Evolutionary conservation across 2,329 filamentous ascomycete species (phyloP).

Genomic region (Botrytis pseudocinerea): DNA sequence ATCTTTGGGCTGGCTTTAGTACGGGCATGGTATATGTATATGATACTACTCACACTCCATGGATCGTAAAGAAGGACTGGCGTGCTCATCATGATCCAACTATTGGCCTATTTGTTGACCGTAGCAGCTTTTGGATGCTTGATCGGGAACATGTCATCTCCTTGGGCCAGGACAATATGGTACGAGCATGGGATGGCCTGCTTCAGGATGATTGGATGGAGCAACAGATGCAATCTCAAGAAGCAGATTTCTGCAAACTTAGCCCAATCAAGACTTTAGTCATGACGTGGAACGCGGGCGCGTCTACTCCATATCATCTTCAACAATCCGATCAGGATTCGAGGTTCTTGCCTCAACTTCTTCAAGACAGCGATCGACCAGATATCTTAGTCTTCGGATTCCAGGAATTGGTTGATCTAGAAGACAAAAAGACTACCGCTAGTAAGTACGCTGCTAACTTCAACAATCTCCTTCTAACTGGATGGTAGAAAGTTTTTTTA

Average conservation of each 20-base stretch:
- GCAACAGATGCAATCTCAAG: conserved; percentile 78
- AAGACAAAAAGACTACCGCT: conserved; percentile 97
- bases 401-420: conserved; percentile 95
- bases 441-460: conserved; percentile 52
- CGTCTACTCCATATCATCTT: conserved; percentile 84
- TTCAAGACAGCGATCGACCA: conserved; percentile 74
- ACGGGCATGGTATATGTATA: conserved; percentile 94
- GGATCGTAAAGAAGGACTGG: conserved; percentile 94
- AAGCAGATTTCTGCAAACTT: conserved; percentile 82
- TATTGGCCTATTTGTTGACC: conserved; percentile 73
- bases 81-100: conserved; percentile 78
- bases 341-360: conserved; percentile 76
- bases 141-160: conserved; percentile 84
- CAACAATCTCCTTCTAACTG: conserved; percentile 36
- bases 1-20: conserved; percentile 92
- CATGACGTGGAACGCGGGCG: conserved; percentile 96
- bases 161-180: conserved; percentile 80
- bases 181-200: conserved; percentile 89
- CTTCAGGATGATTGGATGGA: conserved; percentile 96
- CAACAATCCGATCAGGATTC: conserved; percentile 69
- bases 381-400: conserved; percentile 96
- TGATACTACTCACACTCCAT: conserved; percentile 78
- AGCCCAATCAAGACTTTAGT: conserved; percentile 76
- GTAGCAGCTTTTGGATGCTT: conserved; percentile 79
- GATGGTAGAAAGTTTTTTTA: conserved; percentile 73